phyloP scores from a whole-genome alignment of 441 rosid species.

The Mallotus japonicus region DNA sequence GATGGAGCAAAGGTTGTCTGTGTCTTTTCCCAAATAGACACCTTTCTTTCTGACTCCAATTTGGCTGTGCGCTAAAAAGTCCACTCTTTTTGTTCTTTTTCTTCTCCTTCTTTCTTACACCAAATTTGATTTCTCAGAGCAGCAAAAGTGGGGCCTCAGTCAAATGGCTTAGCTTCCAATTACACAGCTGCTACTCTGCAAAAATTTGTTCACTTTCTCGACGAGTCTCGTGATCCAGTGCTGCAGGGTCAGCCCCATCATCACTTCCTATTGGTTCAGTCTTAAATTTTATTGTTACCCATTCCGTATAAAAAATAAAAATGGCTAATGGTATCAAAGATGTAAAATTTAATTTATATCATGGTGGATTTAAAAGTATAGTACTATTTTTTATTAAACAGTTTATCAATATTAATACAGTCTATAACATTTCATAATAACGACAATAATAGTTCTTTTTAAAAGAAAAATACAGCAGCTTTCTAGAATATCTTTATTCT shows the following conservation, averaged over 20 bases:
- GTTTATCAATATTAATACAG: no score
- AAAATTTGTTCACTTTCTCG: background rate
- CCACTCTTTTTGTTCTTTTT: conserved; percentile 39
- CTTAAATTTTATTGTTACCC: background rate
- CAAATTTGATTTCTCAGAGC: conserved; percentile 12
- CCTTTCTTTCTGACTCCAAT: conserved; percentile 32
- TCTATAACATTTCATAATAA: no score
- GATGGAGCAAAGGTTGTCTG: conserved; percentile 31
- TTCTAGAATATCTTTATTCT: background rate
- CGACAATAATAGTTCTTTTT: no score
- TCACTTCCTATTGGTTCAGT: background rate
- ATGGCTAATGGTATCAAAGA: no score
- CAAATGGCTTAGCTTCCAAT: conserved; percentile 11
- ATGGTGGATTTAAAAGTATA: no score
- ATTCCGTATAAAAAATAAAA: no score
- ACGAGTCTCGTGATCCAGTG: background rate
- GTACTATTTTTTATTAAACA: no score
- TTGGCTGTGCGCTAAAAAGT: conserved; percentile 43
- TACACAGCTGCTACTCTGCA: background rate
- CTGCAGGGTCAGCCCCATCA: background rate
- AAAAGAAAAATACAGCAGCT: background rate
- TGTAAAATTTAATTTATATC: no score
- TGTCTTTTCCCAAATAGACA: conserved; percentile 41
- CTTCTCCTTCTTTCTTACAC: conserved; percentile 7
- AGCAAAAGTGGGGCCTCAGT: background rate